phyloP scores from a whole-genome alignment of 352 stramenopile species.

The Pythium volutum region DNA sequence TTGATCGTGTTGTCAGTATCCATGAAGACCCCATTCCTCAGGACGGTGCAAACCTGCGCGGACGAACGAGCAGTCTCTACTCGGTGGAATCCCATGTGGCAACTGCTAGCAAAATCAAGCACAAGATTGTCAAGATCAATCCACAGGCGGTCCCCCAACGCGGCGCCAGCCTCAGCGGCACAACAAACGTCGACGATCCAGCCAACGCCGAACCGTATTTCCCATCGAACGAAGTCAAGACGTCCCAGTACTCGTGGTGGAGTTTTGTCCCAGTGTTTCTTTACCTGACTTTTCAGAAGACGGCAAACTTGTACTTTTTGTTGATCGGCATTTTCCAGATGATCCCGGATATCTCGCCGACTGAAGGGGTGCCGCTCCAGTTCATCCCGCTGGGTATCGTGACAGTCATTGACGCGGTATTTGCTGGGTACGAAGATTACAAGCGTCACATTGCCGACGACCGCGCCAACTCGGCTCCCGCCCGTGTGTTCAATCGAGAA shows the following conservation, averaged over 20 bases:
- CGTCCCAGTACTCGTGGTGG: constrained; percentile 88
- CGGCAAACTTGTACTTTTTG: constrained; percentile 86
- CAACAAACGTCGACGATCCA: constrained; percentile 6
- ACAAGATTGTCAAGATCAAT: constrained; percentile 77
- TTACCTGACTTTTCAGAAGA: constrained; percentile 87
- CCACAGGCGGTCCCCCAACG: constrained; percentile 15
- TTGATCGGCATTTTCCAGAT: constrained; percentile 88
- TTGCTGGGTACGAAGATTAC: constrained; percentile 84
- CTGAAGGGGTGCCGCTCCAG: constrained; percentile 74
- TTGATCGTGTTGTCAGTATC: constrained; percentile 13
- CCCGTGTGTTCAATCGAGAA: constrained; percentile 68
- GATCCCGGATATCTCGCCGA: constrained; percentile 79
- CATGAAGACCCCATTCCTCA: neutral
- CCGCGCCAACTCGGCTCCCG: constrained; percentile 64
- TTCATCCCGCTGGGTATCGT: constrained; percentile 82
- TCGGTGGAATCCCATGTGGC: constrained; percentile 47
- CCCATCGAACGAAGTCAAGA: constrained; percentile 78
- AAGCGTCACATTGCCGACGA: constrained; percentile 79
- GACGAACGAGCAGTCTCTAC: constrained; percentile 54
- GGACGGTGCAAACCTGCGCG: neutral
- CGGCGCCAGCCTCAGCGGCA: neutral
- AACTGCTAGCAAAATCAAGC: constrained; percentile 37
- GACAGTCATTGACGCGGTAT: constrained; percentile 79
- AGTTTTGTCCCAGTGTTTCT: constrained; percentile 86
- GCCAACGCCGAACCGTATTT: constrained; percentile 40